Conservation (phyloP, 306 rosid species). For the Acmispon strigosus region DNA sequence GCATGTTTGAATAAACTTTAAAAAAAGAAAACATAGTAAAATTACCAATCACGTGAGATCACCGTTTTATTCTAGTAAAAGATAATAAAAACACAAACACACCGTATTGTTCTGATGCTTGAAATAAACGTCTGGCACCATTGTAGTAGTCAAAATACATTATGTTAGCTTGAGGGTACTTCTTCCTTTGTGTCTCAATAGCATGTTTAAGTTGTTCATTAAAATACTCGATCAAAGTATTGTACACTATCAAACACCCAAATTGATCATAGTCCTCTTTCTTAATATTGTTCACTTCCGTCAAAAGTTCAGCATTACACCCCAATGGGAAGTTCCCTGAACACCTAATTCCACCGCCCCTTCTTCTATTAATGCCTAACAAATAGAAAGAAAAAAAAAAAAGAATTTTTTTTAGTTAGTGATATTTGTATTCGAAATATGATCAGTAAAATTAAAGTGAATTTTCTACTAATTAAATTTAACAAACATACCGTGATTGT, state of each 20-base stretch:
- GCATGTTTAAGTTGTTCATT: slow-evolving; percentile 26
- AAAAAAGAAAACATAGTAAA: too few relatives aligned
- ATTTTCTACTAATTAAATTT: too few relatives aligned
- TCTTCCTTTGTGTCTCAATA: background rate
- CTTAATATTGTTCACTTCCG: background rate
- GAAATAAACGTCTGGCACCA: slow-evolving; percentile 23
- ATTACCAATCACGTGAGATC: too few relatives aligned
- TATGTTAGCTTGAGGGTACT: slow-evolving; percentile 27
- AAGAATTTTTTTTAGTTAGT: too few relatives aligned
- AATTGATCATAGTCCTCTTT: slow-evolving; percentile 23
- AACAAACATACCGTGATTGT: background rate
- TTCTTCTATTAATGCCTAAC: background rate
- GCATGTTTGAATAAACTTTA: too few relatives aligned
- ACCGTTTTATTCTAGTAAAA: background rate
- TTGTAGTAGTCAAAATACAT: slow-evolving; percentile 43
- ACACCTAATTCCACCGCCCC: background rate
- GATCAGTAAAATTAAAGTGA: too few relatives aligned
- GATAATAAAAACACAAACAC: background rate
- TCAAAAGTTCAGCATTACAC: background rate
- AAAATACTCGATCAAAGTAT: slow-evolving; percentile 23
- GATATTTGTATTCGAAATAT: too few relatives aligned
- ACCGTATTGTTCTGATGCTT: slow-evolving; percentile 34
- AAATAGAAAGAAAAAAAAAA: background rate
- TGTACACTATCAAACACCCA: slow-evolving; percentile 42
- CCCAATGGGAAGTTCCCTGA: background rate